Base-by-base conservation (phyloP, 306 rosid species). In the Lagenaria siceraria region DNA sequence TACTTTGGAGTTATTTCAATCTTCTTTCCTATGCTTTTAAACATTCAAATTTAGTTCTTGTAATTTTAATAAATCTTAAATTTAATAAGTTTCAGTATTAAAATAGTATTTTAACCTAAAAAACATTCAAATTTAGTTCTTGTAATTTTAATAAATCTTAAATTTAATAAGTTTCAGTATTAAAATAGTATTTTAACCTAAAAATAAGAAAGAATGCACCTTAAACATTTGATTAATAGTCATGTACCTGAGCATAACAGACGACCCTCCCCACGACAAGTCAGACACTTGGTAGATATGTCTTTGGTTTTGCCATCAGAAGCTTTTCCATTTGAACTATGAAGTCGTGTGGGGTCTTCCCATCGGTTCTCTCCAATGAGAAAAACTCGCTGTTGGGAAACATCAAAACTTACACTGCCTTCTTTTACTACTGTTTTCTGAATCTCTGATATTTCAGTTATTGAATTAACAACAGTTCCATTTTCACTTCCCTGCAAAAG, bases 311-410 rank as follows among this genome's bases (percentile, higher is more conserved):
- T 90, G 76, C 77, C 64, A 71, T 69, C 83, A 52, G 78, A 81
- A 68, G 42, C 82, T 71, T 82, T 65, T 69, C 75, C 85, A 54
- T 80, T 52, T 14, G 66, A 64, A 7, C 84, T 56, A 12, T 3
- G 55, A 81, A 94, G 91, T 82, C 95, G 92, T 29, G 97, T 87
- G 76, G 99, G 89, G 40, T 95, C 97, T 88, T 95, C 99, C 97
- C 97, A 92, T 54, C 99, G 85, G 77, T 92, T 95, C 84, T 92
- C 97, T 78, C 98, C 98, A 0, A 95, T 83, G 62, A 95, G 98
- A 79, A 89, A 95, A 81, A 95, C 98, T 78, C 96, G 77, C 27
- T 40, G 93, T 24, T 82, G 79, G 52, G 89, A 77, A 40, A 72
- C 78, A 52, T 83, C 86, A 48, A 78, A 80, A 70, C 60, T 88